Evolutionary conservation across 2,329 filamentous ascomycete species (phyloP).

Genomic region (Fonsecaea pedrosoi): DNA sequence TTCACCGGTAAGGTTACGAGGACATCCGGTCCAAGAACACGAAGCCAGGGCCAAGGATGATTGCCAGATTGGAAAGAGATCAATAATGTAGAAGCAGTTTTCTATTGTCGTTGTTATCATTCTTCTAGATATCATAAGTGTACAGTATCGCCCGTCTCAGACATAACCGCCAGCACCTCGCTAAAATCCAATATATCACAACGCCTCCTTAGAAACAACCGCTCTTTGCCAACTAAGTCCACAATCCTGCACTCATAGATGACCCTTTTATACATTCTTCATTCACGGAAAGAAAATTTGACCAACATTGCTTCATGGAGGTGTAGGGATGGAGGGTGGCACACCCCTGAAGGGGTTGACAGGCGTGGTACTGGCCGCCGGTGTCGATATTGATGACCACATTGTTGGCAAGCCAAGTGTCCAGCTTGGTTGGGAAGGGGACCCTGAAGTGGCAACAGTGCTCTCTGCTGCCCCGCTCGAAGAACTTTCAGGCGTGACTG

Average conservation of each 20-base stretch:
- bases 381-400: neutral
- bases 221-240: neutral
- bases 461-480: constrained; percentile 16
- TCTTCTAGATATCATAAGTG: neutral
- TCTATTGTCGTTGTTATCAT: neutral
- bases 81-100: neutral
- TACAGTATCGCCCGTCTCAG: neutral
- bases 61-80: neutral
- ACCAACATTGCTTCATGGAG: neutral
- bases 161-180: constrained; percentile 23
- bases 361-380: neutral
- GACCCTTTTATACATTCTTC: neutral
- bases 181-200: constrained; percentile 11
- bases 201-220: neutral
- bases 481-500: constrained; percentile 15
- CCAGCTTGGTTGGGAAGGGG: neutral
- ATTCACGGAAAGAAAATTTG: neutral
- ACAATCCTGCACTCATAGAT: neutral
- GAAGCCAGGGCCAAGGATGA: neutral
- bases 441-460: neutral
- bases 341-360: neutral
- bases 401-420: neutral
- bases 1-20: neutral
- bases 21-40: neutral
- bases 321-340: neutral